Evolutionary conservation across 2,329 filamentous ascomycete genomes (phyloP), one percentile per base, ranked within the genome.

Genomic region (Cladosporium oxysporum): DNA sequence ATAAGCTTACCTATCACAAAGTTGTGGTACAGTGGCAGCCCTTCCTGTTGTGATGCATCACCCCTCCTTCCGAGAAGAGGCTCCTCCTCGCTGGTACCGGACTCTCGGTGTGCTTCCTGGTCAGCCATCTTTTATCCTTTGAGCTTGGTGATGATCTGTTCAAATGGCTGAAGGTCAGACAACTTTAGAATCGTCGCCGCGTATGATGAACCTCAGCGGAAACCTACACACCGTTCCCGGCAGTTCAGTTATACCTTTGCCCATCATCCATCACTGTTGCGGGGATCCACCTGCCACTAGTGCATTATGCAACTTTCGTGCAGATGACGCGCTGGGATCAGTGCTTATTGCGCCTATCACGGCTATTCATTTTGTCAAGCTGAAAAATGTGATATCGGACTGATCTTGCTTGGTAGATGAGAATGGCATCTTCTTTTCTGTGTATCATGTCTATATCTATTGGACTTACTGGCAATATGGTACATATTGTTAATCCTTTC

Each of bases 11-110:
- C 93, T 44, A 91, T 85, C 69, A 90, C 81, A 49, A 96, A 83
- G 74, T 97, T 97, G 71, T 84, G 83, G 68, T 86, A 81, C 62
- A 96, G 83, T 28, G 87, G 82, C 66, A 86, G 83, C 18, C 85
- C 84, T 44, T 89, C 85, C 66, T 81, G 80, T 80, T 96, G 92
- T 58, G 87, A 85, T 11, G 87, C 91, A 80, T 93, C 91, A 57
- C 91, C 91, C 52, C 88, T 84, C 59, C 83, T 82, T 62, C 90
- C 90, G 35, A 94, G 82, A 62, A 94, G 81, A 69, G 91, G 91
- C 73, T 91, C 88, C 61, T 89, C 83, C 74, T 92, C 90, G 44
- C 78, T 78, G 66, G 76, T 75, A 65, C 79, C 76, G 71, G 72
- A 50, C 68, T 71, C 64, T 69, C 74, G 60, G 79, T 78, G 68